Percentiles rank a stretch among this genome's conserved stretches.
Evolutionary conservation across 2,329 filamentous ascomycete genomes (phyloP).

Genomic region (Hymenoscyphus occultus): DNA sequence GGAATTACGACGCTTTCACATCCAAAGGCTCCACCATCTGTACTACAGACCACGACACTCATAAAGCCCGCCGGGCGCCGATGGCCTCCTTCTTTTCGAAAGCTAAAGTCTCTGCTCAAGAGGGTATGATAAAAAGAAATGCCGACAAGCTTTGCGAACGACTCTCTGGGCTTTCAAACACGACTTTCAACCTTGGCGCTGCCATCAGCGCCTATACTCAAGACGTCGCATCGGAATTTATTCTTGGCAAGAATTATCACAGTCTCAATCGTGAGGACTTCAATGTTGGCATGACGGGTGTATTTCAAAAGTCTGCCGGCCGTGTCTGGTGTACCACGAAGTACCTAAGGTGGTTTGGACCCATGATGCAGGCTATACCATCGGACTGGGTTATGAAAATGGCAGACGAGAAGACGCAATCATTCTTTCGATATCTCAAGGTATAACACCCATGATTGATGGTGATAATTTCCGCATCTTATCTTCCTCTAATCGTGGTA

Average conservation of each 20-base stretch:
- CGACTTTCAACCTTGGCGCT: constrained; percentile 11
- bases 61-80: constrained; percentile 16
- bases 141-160: constrained; percentile 14
- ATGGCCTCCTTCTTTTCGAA: constrained; percentile 35
- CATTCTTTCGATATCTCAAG: constrained; percentile 10
- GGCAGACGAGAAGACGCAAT: constrained; percentile 10
- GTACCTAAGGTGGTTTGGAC: constrained; percentile 17
- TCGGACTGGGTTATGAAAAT: constrained; percentile 13
- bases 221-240: constrained; percentile 14
- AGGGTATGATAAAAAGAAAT: not conserved
- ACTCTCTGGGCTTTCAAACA: not conserved
- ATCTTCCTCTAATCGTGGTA: not conserved
- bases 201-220: constrained; percentile 11
- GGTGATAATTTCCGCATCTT: no score
- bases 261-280: constrained; percentile 18
- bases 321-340: constrained; percentile 17
- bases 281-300: constrained; percentile 13
- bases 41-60: constrained; percentile 12
- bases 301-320: constrained; percentile 12
- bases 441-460: no score
- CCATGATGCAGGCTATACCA: constrained; percentile 16
- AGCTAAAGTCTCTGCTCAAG: constrained; percentile 19
- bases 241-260: constrained; percentile 14
- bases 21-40: constrained; percentile 12
- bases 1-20: constrained; percentile 16